Percentiles rank a stretch among this genome's conserved stretches.
Evolutionary conservation across 345 rosid genomes (phyloP).

Genomic region (Citrus sp.): DNA sequence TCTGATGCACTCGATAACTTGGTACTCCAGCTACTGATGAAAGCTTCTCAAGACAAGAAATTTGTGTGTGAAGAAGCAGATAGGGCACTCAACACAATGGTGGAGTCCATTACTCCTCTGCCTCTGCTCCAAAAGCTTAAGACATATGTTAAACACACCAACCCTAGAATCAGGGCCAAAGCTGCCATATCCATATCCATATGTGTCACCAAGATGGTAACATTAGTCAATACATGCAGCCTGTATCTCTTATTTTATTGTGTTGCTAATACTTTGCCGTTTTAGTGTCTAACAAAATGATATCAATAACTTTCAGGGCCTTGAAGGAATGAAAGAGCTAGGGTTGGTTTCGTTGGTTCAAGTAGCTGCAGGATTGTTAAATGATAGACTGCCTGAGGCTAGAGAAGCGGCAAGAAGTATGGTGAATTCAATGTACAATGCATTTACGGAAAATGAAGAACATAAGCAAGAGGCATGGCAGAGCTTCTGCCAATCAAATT

Average conservation of each 20-base stretch:
- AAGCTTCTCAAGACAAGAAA: slow-evolving; percentile 91
- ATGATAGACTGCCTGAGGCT: slow-evolving; percentile 83
- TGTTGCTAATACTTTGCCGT: too few species aligned
- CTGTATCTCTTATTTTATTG: not conserved
- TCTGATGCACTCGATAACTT: slow-evolving; percentile 57
- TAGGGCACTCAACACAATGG: slow-evolving; percentile 54
- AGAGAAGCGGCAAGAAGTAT: slow-evolving; percentile 80
- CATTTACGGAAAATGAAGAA: slow-evolving; percentile 44
- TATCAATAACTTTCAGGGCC: slow-evolving; percentile 36
- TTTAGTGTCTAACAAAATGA: not conserved
- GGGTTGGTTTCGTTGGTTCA: slow-evolving; percentile 52
- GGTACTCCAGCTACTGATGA: slow-evolving; percentile 71
- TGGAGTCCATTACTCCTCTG: slow-evolving; percentile 49
- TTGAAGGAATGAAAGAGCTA: slow-evolving; percentile 54
- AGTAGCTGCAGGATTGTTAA: slow-evolving; percentile 62
- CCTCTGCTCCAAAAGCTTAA: slow-evolving; percentile 58
- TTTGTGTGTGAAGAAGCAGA: slow-evolving; percentile 95
- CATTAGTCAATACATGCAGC: not conserved
- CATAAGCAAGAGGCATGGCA: slow-evolving; percentile 69
- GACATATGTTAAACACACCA: slow-evolving; percentile 50
- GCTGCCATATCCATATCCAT: slow-evolving; percentile 61
- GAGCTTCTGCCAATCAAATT: slow-evolving; percentile 61
- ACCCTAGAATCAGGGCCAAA: slow-evolving; percentile 78
- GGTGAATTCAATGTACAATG: slow-evolving; percentile 37
- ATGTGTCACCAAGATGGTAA: slow-evolving; percentile 65